phyloP scores from a whole-genome alignment of 345 rosid genomes.

The Gossypium longicalyx region DNA sequence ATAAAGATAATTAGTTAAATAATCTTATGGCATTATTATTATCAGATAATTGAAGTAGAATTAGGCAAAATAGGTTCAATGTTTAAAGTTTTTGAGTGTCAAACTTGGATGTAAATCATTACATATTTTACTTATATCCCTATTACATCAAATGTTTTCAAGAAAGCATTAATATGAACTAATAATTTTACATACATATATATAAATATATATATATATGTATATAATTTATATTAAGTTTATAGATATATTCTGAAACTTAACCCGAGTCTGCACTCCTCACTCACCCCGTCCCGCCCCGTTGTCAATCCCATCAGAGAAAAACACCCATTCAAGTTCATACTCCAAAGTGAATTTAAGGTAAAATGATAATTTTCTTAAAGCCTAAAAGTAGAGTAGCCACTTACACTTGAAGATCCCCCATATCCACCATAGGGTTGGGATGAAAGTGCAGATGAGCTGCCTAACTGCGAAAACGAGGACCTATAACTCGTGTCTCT shows the following conservation, averaged over 20 bases:
- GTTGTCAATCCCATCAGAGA: background rate
- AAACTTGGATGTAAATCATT: background rate
- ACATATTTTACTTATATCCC: background rate
- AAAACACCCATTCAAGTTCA: background rate
- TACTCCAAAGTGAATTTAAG: background rate
- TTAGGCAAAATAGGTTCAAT: background rate
- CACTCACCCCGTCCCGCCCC: background rate
- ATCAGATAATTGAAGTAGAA: background rate
- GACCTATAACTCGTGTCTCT: constrained; percentile 35
- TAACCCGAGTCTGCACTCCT: background rate
- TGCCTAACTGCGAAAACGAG: constrained; percentile 31
- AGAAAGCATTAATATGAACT: background rate
- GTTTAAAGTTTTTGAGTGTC: background rate
- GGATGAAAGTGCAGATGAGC: constrained; percentile 25
- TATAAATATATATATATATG: background rate
- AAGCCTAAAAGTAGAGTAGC: constrained; percentile 38
- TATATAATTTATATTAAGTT: too few relatives aligned
- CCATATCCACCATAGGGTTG: constrained; percentile 36
- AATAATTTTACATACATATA: background rate
- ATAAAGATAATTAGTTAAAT: too few relatives aligned
- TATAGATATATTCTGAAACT: background rate
- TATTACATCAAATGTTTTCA: background rate
- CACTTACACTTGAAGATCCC: constrained; percentile 25
- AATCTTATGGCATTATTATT: background rate
- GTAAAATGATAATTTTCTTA: constrained; percentile 12